Base-by-base conservation (phyloP, 371 early-diverging fungal species). In the Encephalitozoon romaleae region DNA sequence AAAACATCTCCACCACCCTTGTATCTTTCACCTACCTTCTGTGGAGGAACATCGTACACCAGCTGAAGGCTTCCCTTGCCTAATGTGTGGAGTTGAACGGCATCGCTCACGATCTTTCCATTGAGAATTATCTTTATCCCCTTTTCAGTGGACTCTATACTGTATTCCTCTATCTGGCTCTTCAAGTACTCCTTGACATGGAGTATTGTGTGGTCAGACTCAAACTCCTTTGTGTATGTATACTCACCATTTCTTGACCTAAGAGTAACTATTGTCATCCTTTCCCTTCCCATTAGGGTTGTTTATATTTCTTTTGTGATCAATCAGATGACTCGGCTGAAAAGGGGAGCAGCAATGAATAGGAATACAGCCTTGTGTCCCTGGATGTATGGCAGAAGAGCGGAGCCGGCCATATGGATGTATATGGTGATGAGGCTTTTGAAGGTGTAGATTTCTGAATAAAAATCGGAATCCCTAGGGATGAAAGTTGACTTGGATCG, bases 181-280 rank as follows among this genome's bases (percentile, higher is more conserved):
- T 34, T 30, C 9, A 59, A 34, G 38, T 59, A 59, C 59, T 59
- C 4, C 5, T 59, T 59, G 30, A 59, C 59, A 12, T 59, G 34
- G 21, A 59, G 32, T 38, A 59, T 38, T n/a, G 59, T 59, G 34
- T 38, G 26, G 18, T 38, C 38, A 4, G 30, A 34, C 28, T 59
- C 59, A 34, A 59, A 59, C 59, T 59, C 59, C 59, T 59, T 59
- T 59, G 59, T 59, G 38, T 32, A 59, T 28, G 38, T 38, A n/a
- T 59, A 59, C 12, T 59, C 38, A 2, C 59, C 59, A 59, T 59
- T 21, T 18, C 34, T 59, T 18, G 59, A 59, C 5, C 38, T 30
- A 30, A 59, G 30, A 6, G 59, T 59, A 30, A 59, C 25, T 34
- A 59, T 59, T 12, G 38, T 38, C 59, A 59, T 59, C 18, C 18